Evolutionary conservation across 495 filamentous ascomycete species (phyloP).

Genomic region (Cenococcum geophilum): DNA sequence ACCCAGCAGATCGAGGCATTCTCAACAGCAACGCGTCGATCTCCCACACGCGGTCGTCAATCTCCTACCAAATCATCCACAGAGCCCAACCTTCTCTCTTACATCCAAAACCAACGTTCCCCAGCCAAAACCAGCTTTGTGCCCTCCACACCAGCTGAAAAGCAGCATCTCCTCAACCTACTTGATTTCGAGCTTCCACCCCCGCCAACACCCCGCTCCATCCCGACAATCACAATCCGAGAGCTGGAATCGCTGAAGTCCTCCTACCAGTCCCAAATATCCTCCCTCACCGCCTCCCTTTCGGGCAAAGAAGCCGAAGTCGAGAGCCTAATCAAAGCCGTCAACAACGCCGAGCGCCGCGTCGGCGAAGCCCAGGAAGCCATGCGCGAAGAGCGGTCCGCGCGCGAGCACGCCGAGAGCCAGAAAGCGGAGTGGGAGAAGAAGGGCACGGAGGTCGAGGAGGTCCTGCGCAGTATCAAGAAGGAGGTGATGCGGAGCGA

Average conservation of each 20-base stretch:
- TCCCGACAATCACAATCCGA: constrained; percentile 83
- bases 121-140: constrained; percentile 35
- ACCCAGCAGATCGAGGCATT: constrained; percentile 67
- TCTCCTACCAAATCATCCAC: constrained; percentile 44
- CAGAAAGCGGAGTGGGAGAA: constrained; percentile 80
- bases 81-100: constrained; percentile 43
- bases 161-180: constrained; percentile 52
- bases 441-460: constrained; percentile 77
- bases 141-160: constrained; percentile 45
- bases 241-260: constrained; percentile 92
- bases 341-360: constrained; percentile 83
- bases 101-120: constrained; percentile 42
- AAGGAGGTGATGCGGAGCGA: constrained; percentile 73
- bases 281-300: constrained; percentile 78
- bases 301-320: constrained; percentile 89
- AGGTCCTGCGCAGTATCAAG: constrained; percentile 66
- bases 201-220: constrained; percentile 79
- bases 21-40: constrained; percentile 34
- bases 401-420: constrained; percentile 62
- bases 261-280: constrained; percentile 79
- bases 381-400: constrained; percentile 63
- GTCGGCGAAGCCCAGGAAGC: constrained; percentile 79
- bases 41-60: constrained; percentile 36
- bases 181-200: constrained; percentile 93
- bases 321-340: constrained; percentile 71